Evolutionary conservation across 805 yeast species (phyloP).

Genomic region (Kregervanrija pseudodelftensis): DNA sequence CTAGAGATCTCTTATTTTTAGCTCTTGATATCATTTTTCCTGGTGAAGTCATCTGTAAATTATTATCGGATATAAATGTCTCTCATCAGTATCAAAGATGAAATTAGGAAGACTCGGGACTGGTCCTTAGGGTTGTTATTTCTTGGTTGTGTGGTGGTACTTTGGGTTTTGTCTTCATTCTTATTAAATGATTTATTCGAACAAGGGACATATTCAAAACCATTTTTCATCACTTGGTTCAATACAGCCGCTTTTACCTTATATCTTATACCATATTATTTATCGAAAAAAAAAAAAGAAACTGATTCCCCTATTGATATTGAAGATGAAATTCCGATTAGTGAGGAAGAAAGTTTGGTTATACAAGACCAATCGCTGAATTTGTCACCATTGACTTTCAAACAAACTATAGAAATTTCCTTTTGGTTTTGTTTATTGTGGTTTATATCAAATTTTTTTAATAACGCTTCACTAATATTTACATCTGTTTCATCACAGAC

Average conservation of each 20-base stretch:
- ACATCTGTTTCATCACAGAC: slow-evolving; percentile 95
- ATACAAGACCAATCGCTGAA: slow-evolving; percentile 1
- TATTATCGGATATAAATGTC: too few species aligned
- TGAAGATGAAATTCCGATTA: not conserved
- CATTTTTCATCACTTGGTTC: slow-evolving; percentile 85
- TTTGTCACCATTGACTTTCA: slow-evolving; percentile 28
- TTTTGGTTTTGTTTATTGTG: slow-evolving; percentile 80
- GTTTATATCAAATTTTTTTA: slow-evolving; percentile 84
- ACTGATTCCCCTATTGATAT: not conserved
- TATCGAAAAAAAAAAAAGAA: slow-evolving; percentile 8
- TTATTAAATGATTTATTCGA: slow-evolving; percentile 73
- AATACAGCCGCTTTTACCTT: slow-evolving; percentile 81
- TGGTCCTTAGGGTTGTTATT: slow-evolving; percentile 79
- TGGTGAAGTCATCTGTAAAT: too few species aligned
- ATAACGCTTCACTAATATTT: slow-evolving; percentile 79
- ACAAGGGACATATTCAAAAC: slow-evolving; percentile 65
- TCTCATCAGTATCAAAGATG: too few species aligned
- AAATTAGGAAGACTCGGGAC: slow-evolving; percentile 15
- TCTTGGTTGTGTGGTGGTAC: slow-evolving; percentile 65
- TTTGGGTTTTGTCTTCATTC: slow-evolving; percentile 91
- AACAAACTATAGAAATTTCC: slow-evolving; percentile 68
- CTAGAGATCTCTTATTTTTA: too few species aligned
- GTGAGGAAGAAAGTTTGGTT: not conserved
- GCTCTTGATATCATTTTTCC: too few species aligned
- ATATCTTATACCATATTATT: slow-evolving; percentile 58